These are phyloP conservation scores for Agrocybe praecox DNA, from an alignment of 768 basidiomycete genomes.

Conservation along the genomic window DNA sequence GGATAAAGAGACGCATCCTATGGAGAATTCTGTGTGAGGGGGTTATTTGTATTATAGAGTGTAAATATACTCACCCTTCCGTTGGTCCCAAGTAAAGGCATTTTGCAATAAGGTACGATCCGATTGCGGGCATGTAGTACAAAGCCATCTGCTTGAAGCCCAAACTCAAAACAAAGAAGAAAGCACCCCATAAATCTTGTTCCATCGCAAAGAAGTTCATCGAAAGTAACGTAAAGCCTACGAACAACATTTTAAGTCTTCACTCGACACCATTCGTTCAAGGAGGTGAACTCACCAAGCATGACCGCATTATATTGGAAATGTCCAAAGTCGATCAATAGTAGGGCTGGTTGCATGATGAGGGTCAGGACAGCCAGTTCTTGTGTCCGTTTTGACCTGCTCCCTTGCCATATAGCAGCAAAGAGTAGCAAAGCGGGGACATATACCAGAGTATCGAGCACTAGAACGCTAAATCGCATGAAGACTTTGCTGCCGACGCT, in stretches of 20 bases:
- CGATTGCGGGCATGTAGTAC: conserved; percentile 93
- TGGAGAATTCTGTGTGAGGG: neutral
- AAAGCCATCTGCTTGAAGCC: conserved; percentile 97
- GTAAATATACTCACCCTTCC: conserved; percentile 56
- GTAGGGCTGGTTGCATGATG: conserved; percentile 80
- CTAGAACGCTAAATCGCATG: conserved; percentile 80
- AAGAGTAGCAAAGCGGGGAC: conserved; percentile 74
- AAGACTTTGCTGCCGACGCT: conserved; percentile 65
- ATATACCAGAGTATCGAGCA: conserved; percentile 72
- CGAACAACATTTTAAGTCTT: conserved; percentile 1
- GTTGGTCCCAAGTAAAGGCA: conserved; percentile 78
- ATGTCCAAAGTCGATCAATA: conserved; percentile 90
- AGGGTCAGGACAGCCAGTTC: conserved; percentile 70
- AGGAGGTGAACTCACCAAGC: conserved; percentile 65
- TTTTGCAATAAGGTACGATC: conserved; percentile 87
- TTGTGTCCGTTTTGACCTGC: conserved; percentile 77
- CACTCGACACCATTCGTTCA: neutral
- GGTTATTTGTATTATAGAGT: neutral
- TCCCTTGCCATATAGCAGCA: conserved; percentile 62
- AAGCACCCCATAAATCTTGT: conserved; percentile 73
- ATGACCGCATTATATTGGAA: conserved; percentile 96
- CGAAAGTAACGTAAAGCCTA: conserved; percentile 71
- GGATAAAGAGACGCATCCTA: conserved; percentile 59
- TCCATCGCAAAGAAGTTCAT: conserved; percentile 70
- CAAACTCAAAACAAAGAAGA: conserved; percentile 82